Evolutionary conservation across 257 asterid species (phyloP).

Genomic region (Haberlea rhodopensis): DNA sequence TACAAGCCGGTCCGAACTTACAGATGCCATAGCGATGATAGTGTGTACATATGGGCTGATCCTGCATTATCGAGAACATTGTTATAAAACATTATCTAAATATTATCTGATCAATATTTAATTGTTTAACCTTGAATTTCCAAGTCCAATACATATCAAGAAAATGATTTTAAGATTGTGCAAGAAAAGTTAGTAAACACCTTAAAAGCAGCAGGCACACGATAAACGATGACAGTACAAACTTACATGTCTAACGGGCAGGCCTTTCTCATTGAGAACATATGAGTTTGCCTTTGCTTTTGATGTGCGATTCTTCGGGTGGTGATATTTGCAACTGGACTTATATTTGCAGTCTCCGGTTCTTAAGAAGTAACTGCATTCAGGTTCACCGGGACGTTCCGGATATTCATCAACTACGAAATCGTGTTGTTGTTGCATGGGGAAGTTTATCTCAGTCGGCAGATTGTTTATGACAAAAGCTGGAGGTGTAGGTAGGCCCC

Average conservation of each 20-base stretch:
- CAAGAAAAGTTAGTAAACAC: not conserved
- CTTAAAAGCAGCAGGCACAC: constrained; percentile 8
- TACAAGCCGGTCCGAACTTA: constrained; percentile 90
- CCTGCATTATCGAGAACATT: constrained; percentile 41
- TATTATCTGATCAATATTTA: not conserved
- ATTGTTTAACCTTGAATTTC: not conserved
- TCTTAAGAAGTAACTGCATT: constrained; percentile 76
- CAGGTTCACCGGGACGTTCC: constrained; percentile 89
- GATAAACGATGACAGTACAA: not conserved
- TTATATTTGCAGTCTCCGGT: constrained; percentile 90
- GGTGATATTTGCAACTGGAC: constrained; percentile 83
- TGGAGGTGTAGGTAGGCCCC: constrained; percentile 87
- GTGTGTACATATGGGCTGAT: constrained; percentile 71
- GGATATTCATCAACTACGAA: constrained; percentile 62
- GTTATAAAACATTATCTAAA: not conserved
- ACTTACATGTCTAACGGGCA: constrained; percentile 97
- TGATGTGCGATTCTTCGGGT: constrained; percentile 58
- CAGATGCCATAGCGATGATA: constrained; percentile 83
- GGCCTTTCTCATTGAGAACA: constrained; percentile 76
- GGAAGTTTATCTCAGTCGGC: constrained; percentile 45
- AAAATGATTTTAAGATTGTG: not conserved
- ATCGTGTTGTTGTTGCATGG: constrained; percentile 43
- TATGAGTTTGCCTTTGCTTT: constrained; percentile 38
- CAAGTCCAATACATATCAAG: not conserved
- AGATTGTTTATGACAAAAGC: constrained; percentile 66